A percentile compares a stretch with the other conserved stretches of the same genome.
phyloP scores from a whole-genome alignment of 768 basidiomycete genomes.

The Amanita inopinata region DNA sequence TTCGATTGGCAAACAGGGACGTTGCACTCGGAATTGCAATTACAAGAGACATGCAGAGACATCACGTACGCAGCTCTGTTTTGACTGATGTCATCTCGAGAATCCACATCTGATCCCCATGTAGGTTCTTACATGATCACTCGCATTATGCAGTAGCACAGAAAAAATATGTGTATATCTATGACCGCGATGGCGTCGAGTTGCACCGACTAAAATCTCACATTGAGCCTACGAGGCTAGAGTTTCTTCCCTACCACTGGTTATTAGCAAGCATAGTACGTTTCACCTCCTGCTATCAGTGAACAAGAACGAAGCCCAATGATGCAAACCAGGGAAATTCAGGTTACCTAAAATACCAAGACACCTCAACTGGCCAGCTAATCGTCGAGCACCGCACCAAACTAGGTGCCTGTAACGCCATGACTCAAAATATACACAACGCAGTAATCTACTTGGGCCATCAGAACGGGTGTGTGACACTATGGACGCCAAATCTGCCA shows the following conservation, averaged over 20 bases:
- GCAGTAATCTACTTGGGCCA: constrained; percentile 94
- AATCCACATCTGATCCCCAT: neutral
- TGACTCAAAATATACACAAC: constrained; percentile 89
- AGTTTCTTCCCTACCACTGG: constrained; percentile 95
- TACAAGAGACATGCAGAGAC: constrained; percentile 86
- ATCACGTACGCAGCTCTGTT: constrained; percentile 57
- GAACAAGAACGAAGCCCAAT: neutral
- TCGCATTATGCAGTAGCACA: constrained; percentile 93
- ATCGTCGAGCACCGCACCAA: constrained; percentile 85
- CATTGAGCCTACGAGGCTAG: constrained; percentile 82
- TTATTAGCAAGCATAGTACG: constrained; percentile 76
- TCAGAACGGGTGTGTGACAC: constrained; percentile 88
- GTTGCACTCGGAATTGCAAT: constrained; percentile 78
- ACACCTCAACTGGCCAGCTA: constrained; percentile 86
- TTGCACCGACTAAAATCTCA: constrained; percentile 77
- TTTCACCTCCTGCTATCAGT: constrained; percentile 11
- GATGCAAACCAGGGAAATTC: constrained; percentile 54
- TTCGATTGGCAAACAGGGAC: constrained; percentile 90
- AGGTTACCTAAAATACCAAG: constrained; percentile 93
- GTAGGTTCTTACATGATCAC: constrained; percentile 85
- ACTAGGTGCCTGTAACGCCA: constrained; percentile 72
- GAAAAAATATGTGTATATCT: constrained; percentile 92
- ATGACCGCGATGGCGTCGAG: constrained; percentile 90
- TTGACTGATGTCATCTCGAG: neutral
- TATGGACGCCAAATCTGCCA: constrained; percentile 94